Base-by-base conservation (phyloP, 306 rosid genomes). In the Dalbergia cultrata region DNA sequence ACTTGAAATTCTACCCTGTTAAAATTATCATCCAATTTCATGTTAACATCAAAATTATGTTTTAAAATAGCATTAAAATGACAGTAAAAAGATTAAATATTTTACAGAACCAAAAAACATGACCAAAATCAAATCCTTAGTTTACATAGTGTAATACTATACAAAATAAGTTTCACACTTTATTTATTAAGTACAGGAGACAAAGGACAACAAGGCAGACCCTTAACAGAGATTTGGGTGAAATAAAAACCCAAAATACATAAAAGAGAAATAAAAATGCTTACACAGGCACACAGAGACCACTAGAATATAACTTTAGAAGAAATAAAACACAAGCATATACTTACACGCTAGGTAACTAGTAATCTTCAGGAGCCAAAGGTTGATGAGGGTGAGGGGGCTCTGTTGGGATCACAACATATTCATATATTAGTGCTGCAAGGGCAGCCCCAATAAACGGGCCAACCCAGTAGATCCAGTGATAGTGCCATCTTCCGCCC, bases 381-480 rank as follows among this genome's bases (percentile, higher is more conserved):
- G 98, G 97, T 80, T 93, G 98, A 87, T 93, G 99, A 13, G 89
- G 11, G 21, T 84, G 91, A 16, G 96, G 92, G 0, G 89, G 84
- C 74, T 95, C 99, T 0, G 77, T 83, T 14, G 98, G 99, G 66
- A 95, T 93, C 11, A 95, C 79, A 79, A 86, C 50, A 81, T 88
- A 95, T 81, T 95, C 99, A 6, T 95, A 95, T 0, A 91, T 14
- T 9, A 93, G 87, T 13, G 90, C 92, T 13, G 99, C 99, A 12
- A 95, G 50, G 34, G 90, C 99, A 5, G 96, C 98, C 1, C 99
- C 99, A 18, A 93, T 3, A 2, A 95, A 78, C 33, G 99, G 99
- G 5, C 99, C 99, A 14, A 95, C 72, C 99, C 99, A 95, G 77
- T 84, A 95, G 87, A 93, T 83, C 99, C 99, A 95, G 50, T 95